Evolutionary conservation across 2,329 filamentous ascomycete genomes (phyloP).

Genomic region (Fusarium palustre): DNA sequence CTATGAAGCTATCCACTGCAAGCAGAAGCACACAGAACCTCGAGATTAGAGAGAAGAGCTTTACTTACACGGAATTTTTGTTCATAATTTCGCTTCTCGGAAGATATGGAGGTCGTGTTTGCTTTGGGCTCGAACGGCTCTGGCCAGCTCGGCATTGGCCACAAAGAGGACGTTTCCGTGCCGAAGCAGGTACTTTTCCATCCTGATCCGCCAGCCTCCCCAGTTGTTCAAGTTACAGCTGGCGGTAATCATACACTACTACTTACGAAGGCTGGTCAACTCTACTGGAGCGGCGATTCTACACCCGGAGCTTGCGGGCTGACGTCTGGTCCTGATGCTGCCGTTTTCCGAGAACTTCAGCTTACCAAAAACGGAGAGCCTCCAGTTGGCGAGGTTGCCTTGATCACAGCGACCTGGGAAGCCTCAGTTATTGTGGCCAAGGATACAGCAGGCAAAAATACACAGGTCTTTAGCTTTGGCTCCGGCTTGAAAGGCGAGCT

Average conservation of each 20-base stretch:
- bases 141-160: slow-evolving; percentile 78
- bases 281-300: slow-evolving; percentile 75
- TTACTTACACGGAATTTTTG: slow-evolving; percentile 6
- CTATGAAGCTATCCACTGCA: slow-evolving; percentile 39
- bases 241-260: slow-evolving; percentile 92
- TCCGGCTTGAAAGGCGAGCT: slow-evolving; percentile 78
- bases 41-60: not conserved
- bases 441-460: slow-evolving; percentile 58
- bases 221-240: slow-evolving; percentile 60
- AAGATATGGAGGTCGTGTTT: slow-evolving; percentile 66
- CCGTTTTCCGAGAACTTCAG: slow-evolving; percentile 56
- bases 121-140: slow-evolving; percentile 82
- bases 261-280: slow-evolving; percentile 66
- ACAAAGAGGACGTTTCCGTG: slow-evolving; percentile 76
- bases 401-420: slow-evolving; percentile 82
- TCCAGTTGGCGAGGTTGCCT: slow-evolving; percentile 48
- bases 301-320: slow-evolving; percentile 67
- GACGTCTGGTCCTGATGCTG: slow-evolving; percentile 45
- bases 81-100: slow-evolving; percentile 11
- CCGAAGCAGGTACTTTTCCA: slow-evolving; percentile 72
- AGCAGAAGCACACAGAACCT: slow-evolving; percentile 31
- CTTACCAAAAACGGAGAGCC: slow-evolving; percentile 49
- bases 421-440: slow-evolving; percentile 71
- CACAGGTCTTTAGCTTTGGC: slow-evolving; percentile 72
- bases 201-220: slow-evolving; percentile 51